Base-by-base conservation (phyloP, 148 eudicot genomes). In the Gaultheria prostrata region DNA sequence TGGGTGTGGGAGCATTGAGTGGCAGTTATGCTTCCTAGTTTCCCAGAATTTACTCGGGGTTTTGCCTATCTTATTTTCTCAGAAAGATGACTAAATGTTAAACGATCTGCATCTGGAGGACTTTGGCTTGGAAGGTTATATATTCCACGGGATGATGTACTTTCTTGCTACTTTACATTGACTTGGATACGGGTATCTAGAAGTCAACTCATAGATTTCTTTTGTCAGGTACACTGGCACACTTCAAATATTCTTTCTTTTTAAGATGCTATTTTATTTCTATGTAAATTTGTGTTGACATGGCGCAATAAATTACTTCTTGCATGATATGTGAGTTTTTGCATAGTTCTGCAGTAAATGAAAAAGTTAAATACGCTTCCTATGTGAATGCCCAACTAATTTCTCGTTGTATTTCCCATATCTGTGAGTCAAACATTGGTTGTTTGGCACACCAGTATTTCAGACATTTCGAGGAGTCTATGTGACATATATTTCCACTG, bases 1-100 rank as follows among this genome's bases (percentile, higher is more conserved):
- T 73, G 85, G 90, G 77, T 95, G 93, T 89, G 98, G 90, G 81
- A 95, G 98, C 90, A 89, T 95, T 83, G 93, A 89, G 85, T 93
- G 98, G 98, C 98, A 95, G 98, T 98, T 95, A 91, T 83, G 83
- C 77, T 63, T 84, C 33, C 26, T 77, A 67, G 35, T 45, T 45
- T 63, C 45, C 33, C 5, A 33, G 13, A 28, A 39, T 12, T 43
- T 39, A 33, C 33, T 21, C 48, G 57, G 79, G 57, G n/a, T 54
- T 54, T 67, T 67, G 43, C 48, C 67, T 12, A 20, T 51, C 35
- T 30, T 18, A 1, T 39, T n/a, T 4, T n/a, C 48, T 65, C 61
- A 4, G 20, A 30, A 39, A 15, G 43, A 30, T 76, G 57, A 33
- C 49, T 43, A 4, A 79, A 33, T 0, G 24, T 54, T 7, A 49